Base-by-base conservation (phyloP, 1,284 basidiomycete genomes). In the Ustilago bromivora region DNA sequence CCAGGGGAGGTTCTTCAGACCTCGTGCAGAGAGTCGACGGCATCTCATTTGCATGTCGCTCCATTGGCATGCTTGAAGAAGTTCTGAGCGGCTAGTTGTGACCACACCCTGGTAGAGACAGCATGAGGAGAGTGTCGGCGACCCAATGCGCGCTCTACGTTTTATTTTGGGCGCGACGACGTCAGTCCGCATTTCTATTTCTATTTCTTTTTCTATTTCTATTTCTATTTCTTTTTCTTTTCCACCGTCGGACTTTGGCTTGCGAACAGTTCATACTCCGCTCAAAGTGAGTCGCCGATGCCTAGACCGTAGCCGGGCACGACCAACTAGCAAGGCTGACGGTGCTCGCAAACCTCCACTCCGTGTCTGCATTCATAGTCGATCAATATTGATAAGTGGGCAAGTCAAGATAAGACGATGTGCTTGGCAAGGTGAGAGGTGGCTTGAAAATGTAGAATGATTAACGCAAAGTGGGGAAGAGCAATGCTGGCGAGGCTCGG, bases 251-350 rank as follows among this genome's bases (percentile, higher is more conserved):
- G 40, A 15, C 12, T 41, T 41, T 11, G 7, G 40, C 40, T 15
- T 12, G 40, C 10, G 36, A 28, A 28, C 23, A 28, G 23, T 19
- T 46, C 1, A 7, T 19, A 46, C 40, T 41, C 40, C n/a, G 40
- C 41, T 31, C 8, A 11, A 11, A n/a, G 19, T 32, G 43, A 63
- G 55, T 28, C 35, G 61, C 61, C 61, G 61, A 63, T 32, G 12
- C 61, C 61, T 46, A 57, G 38, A 34, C 61, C 54, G 46, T 57
- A 31, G 32, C 57, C 57, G 46, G 19, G n/a, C 12, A 9, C 46
- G 23, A 23, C 4, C 23, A 49, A 6, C 12, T 7, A 49, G 19
- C 23, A 49, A 5, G 8, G 8, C 12, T 28, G 46, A 28, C 23
- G n/a, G 46, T 9, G 23, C 23, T 12, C 28, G 28, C 49, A 51